Evolutionary conservation across 2,329 filamentous ascomycete species (phyloP), one percentile per base, ranked within the genome.

Genomic region (Trichoderma citrinoviride): DNA sequence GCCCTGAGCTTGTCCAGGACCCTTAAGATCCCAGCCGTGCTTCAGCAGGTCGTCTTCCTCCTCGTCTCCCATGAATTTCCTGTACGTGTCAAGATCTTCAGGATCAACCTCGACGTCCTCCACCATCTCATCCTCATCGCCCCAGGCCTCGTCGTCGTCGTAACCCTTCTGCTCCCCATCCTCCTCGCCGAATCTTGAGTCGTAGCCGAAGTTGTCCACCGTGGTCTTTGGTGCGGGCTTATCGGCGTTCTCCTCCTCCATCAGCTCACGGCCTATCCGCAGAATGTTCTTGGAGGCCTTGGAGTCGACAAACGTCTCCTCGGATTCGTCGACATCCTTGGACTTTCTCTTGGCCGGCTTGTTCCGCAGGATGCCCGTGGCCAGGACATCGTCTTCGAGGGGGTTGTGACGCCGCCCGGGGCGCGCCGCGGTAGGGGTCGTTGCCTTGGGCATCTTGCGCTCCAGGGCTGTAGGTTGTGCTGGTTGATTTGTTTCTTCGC

Each of bases 201-300:
- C 90, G 72, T 96, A 94, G 67, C 90, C 87, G 74, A 97, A 97
- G 86, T 68, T 74, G 70, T 90, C 77, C 27, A 78, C 68, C 7
- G 71, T 75, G 0, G 74, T 71, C 64, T 75, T 89, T 1, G 77
- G 74, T 21, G 79, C 76, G 1, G 79, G 69, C 69, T 69, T 72
- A 52, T 73, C 73, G 23, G 79, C 74, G 69, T 79, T 71, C 63
- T 94, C 92, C 76, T 98, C 94, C 47, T 95, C 92, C 15, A 87
- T 89, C 15, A 99, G 82, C 74, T 97, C 92, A 72, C 93, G 90
- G 63, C 94, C 94, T 71, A 98, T 92, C 70, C 90, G 87, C 67
- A 99, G 76, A 75, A 99, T 99, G 72, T 92, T 93, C 71, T 89
- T 86, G 65, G 94, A 97, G 19, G 93, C 88, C 75, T 92, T 93